phyloP scores from a whole-genome alignment of 2,329 filamentous ascomycete species.

The Tolypocladium tundrense region DNA sequence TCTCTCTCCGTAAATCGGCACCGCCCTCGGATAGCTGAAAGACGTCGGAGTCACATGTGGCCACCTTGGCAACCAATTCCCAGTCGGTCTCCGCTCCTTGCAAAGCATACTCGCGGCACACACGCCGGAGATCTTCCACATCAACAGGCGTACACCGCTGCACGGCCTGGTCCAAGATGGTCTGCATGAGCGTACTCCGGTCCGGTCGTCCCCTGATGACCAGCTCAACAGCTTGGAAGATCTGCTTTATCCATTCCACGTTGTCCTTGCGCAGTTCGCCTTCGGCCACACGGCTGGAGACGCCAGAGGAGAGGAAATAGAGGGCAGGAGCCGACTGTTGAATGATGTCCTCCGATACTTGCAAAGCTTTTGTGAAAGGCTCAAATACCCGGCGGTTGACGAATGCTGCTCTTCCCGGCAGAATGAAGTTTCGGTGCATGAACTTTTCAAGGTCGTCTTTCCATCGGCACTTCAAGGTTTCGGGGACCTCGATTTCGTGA shows the following conservation, averaged over 20 bases:
- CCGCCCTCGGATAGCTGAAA: conserved; percentile 32
- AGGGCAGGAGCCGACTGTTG: conserved; percentile 31
- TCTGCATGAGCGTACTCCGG: conserved; percentile 16
- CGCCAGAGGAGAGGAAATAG: conserved; percentile 29
- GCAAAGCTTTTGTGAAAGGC: conserved; percentile 29
- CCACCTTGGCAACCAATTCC: conserved; percentile 28
- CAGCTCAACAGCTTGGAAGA: conserved; percentile 22
- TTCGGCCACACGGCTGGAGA: conserved; percentile 12
- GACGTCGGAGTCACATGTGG: conserved; percentile 35
- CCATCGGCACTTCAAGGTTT: conserved; percentile 27
- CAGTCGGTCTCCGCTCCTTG: conserved; percentile 26
- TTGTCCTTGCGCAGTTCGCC: conserved; percentile 22
- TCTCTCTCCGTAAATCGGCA: conserved; percentile 24
- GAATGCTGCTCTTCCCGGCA: conserved; percentile 39
- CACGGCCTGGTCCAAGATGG: conserved; percentile 19
- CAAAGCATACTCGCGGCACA: conserved; percentile 34
- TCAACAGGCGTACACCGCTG: conserved; percentile 23
- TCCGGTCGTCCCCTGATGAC: conserved; percentile 13
- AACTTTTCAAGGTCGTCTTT: conserved; percentile 34
- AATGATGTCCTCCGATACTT: conserved; percentile 23
- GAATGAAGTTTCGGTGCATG: conserved; percentile 38
- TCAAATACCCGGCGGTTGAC: conserved; percentile 30
- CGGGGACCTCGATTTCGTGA: conserved; percentile 6
- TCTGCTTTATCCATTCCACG: conserved; percentile 26
- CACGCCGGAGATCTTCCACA: conserved; percentile 26